Conservation (phyloP, 495 filamentous ascomycete species). For the Penicillium riverlandense region DNA sequence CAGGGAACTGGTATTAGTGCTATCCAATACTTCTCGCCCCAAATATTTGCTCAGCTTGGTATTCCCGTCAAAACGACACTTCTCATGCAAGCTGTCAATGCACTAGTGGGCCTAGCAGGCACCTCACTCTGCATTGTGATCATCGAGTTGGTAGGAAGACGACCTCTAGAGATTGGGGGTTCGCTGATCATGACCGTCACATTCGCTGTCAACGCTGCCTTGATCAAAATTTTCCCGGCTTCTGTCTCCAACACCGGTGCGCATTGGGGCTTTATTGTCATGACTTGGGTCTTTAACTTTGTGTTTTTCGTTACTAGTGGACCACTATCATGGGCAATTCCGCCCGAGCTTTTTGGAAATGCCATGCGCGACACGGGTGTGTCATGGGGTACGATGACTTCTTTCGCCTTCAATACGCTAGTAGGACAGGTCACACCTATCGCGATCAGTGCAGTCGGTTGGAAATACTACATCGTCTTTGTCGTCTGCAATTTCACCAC, state of each 20-base stretch:
- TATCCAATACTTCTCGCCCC: constrained; percentile 57
- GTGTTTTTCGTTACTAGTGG: too few relatives aligned
- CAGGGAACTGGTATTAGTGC: constrained; percentile 62
- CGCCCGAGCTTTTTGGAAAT: constrained; percentile 57
- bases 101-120: too few relatives aligned
- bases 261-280: too few relatives aligned
- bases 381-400: constrained; percentile 50
- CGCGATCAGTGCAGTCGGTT: constrained; percentile 38
- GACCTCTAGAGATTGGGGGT: too few relatives aligned
- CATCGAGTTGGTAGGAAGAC: too few relatives aligned
- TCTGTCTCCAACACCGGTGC: too few relatives aligned
- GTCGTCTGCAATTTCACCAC: constrained; percentile 29
- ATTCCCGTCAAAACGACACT: constrained; percentile 18
- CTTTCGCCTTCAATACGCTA: constrained; percentile 59
- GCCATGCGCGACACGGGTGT: constrained; percentile 53
- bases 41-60: constrained; percentile 54
- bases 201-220: constrained; percentile 36
- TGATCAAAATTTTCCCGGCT: constrained; percentile 13
- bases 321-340: constrained; percentile 39
- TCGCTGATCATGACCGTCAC: too few relatives aligned
- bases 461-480: constrained; percentile 45
- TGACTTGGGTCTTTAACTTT: too few relatives aligned
- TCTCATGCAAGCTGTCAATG: too few relatives aligned
- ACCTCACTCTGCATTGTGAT: too few relatives aligned
- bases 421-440: constrained; percentile 52